These are phyloP conservation scores for Fraxinus cuspidata DNA, from an alignment of 257 asterid species.

Conservation along the genomic window DNA sequence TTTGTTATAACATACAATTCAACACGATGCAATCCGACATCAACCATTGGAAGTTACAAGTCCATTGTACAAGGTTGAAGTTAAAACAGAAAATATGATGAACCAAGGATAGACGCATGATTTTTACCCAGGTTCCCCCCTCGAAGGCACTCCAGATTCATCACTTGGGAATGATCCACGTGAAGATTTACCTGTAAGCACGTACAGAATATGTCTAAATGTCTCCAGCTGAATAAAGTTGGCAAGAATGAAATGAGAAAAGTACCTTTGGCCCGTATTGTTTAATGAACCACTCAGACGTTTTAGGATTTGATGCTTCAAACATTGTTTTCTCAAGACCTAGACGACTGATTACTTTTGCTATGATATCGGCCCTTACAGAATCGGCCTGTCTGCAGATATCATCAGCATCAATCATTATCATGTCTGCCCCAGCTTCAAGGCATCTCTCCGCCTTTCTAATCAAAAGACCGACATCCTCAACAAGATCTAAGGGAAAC, in stretches of 20 bases:
- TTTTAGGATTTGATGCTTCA: conserved; percentile 77
- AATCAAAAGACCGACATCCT: conserved; percentile 81
- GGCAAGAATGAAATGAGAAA: background rate
- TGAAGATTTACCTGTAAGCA: conserved; percentile 74
- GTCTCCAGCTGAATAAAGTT: background rate
- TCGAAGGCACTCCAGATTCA: conserved; percentile 92
- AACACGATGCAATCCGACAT: conserved; percentile 12
- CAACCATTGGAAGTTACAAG: background rate
- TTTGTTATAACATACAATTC: background rate
- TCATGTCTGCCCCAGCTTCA: conserved; percentile 98
- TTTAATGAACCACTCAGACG: conserved; percentile 87
- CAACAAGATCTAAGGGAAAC: conserved; percentile 67
- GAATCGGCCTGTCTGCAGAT: conserved; percentile 66
- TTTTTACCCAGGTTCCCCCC: conserved; percentile 78
- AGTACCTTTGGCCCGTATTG: conserved; percentile 87
- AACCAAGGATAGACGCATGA: conserved; percentile 77
- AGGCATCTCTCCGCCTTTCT: conserved; percentile 97
- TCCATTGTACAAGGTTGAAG: background rate
- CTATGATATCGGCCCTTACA: conserved; percentile 79
- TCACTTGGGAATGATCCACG: conserved; percentile 91
- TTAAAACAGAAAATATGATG: conserved; percentile 56
- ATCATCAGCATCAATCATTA: conserved; percentile 88
- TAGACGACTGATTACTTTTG: conserved; percentile 74
- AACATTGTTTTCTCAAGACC: conserved; percentile 95
- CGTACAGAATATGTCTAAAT: conserved; percentile 11